Base-by-base conservation (phyloP, 768 basidiomycete genomes). In the Coprinopsis sp. region DNA sequence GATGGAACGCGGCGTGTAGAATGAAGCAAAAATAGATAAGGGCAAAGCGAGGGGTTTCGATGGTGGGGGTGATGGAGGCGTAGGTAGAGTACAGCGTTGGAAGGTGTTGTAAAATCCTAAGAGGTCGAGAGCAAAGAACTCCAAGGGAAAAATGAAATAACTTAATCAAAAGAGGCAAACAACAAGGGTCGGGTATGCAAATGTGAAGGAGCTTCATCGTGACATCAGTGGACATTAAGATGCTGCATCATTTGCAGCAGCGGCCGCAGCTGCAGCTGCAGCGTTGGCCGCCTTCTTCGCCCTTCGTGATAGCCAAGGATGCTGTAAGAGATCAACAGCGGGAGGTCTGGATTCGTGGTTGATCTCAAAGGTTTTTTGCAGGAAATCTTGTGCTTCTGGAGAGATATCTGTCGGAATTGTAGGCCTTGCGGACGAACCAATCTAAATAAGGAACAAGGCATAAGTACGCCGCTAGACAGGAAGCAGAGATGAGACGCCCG, bases 341-440 rank as follows among this genome's bases (percentile, higher is more conserved):
- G 85, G 78, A 4, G 92, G 92, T 40, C 93, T 79, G 23, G 77
- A 77, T 53, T 82, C 76, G 49, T 92, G 85, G 54, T 96, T 78
- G 36, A 92, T 69, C 52, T 92, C 88, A 58, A 97, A 96, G 3
- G 94, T 93, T 52, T 77, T 76, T 21, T 79, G 74, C 38, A 99
- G 73, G 69, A 97, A 95, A 54, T 87, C 84, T 41, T 87, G 84
- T 1, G 92, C 92, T 11, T 95, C 92, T 1, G 80, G 54, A 3
- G 91, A 91, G 44, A 97, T 94, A 60, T 99, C 95, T 1, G 85
- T 80, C 1, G 96, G 96, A 46, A 90, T 90, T 2, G 84, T 71
- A 0, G 96, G 94, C 59, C 84, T 84, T 10, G 87, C 86, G 11
- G 83, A 87, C 13, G 91, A 89, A 5, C 95, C 95, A 58, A 99